Base-by-base conservation (phyloP, 805 yeast species). In the Alloascoidea hylecoeti region DNA sequence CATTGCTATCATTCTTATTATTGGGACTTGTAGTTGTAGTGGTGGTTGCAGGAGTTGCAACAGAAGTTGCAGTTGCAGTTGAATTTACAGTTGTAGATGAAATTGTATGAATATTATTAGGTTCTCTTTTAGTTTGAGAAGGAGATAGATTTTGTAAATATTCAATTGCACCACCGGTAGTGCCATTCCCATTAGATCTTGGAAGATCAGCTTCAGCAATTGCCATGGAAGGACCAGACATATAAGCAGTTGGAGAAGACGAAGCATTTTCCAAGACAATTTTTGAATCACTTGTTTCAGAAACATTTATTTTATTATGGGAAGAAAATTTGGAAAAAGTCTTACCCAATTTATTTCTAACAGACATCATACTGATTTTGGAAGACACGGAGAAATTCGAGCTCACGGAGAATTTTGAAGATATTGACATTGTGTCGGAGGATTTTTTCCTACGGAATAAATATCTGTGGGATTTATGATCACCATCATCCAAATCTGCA, bases 351-450 rank as follows among this genome's bases (percentile, higher is more conserved):
- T 23, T 23, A 9, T 23, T 23, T 9, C 30, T n/a, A 9, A 23
- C 30, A 9, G 30, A 23, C 13, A 23, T 9, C 30, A 23, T 9
- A n/a, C 13, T 9, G n/a, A 9, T 23, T n/a, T n/a, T 9, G n/a
- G 30, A 23, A n/a, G 13, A 9, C 13, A 23, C 30, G n/a, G 30
- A 23, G n/a, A 23, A 23, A 9, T 23, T 23, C n/a, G 30, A 23
- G n/a, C 30, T 23, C n/a, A 23, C 30, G n/a, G 30, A 23, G 30
- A 23, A n/a, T n/a, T 23, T 23, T 23, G 30, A 23, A n/a, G 30
- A 9, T 23, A 23, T 23, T 9, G 30, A 23, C 30, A 23, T 23
- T 23, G 30, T 23, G 30, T 23, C 30, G 13, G 30, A 23, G 30
- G 30, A 23, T n/a, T 23, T 23, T 9, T 23, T 9, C n/a, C n/a